Evolutionary conservation across 306 rosid species (phyloP).

Genomic region (Trifolium repens): DNA sequence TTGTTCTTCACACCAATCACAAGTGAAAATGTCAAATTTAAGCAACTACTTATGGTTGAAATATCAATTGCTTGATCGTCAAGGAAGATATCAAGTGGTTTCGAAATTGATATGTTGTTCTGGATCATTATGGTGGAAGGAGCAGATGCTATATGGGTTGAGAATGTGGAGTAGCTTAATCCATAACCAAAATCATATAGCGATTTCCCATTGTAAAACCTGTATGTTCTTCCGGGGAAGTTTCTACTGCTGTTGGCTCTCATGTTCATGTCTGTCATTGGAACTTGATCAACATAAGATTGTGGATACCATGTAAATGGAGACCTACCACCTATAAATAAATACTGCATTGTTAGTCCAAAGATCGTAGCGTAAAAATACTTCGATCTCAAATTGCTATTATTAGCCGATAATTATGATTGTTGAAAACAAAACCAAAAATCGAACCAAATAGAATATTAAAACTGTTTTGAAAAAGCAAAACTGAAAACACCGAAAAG

Average conservation of each 20-base stretch:
- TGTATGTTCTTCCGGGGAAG: constrained; percentile 75
- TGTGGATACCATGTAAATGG: constrained; percentile 85
- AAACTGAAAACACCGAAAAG: no score
- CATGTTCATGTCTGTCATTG: constrained; percentile 86
- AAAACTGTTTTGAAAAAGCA: no score
- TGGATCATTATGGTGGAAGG: constrained; percentile 55
- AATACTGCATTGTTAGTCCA: neutral
- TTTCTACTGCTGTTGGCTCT: constrained; percentile 62
- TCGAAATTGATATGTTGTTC: constrained; percentile 27
- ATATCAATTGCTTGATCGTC: constrained; percentile 46
- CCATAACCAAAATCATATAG: constrained; percentile 75
- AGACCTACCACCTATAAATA: constrained; percentile 61
- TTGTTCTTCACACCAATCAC: constrained; percentile 58
- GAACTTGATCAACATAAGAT: constrained; percentile 65
- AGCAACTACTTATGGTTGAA: constrained; percentile 51
- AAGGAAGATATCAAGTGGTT: constrained; percentile 16
- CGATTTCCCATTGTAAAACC: constrained; percentile 63
- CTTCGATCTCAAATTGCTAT: neutral
- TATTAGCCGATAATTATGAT: neutral
- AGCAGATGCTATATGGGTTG: constrained; percentile 49
- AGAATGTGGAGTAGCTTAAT: constrained; percentile 66
- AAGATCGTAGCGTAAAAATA: neutral
- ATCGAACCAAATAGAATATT: no score
- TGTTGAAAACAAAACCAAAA: neutral
- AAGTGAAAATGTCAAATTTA: constrained; percentile 45